Evolutionary conservation across 2,329 filamentous ascomycete species (phyloP).

Genomic region (Sporothrix phasma): DNA sequence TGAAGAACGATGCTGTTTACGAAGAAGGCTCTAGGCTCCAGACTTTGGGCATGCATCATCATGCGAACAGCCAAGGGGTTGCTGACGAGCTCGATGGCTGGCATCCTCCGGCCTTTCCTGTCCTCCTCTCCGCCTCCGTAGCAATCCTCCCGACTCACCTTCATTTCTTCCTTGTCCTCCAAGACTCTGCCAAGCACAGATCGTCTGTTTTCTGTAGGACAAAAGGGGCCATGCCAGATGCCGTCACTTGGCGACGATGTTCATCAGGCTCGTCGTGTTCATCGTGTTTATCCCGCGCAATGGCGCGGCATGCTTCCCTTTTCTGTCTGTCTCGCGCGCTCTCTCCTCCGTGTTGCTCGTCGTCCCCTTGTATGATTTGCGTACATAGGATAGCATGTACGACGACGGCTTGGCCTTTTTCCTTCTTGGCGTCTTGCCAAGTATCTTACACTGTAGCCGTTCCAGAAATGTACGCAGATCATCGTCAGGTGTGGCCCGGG

Average conservation of each 20-base stretch:
- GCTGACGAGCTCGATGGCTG: background rate
- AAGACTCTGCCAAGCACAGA: background rate
- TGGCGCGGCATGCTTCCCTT: no score
- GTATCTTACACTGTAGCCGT: background rate
- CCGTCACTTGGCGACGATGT: background rate
- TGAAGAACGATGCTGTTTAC: no score
- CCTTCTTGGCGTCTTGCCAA: background rate
- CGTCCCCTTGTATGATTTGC: background rate
- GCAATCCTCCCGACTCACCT: background rate
- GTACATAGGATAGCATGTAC: background rate
- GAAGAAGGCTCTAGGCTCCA: no score
- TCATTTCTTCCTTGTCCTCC: background rate
- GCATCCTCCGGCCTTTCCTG: background rate
- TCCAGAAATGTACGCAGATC: background rate
- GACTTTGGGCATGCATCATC: background rate
- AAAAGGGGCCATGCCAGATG: background rate
- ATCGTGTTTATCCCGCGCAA: background rate
- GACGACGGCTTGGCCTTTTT: background rate
- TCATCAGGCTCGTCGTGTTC: background rate
- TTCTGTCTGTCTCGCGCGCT: background rate
- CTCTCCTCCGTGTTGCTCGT: no score
- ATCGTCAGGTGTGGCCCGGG: background rate
- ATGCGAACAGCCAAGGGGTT: no score
- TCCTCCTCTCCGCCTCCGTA: background rate
- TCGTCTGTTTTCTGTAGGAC: background rate